Conservation (phyloP, 805 yeast genomes). For the Spencermartinsiella europaea region DNA sequence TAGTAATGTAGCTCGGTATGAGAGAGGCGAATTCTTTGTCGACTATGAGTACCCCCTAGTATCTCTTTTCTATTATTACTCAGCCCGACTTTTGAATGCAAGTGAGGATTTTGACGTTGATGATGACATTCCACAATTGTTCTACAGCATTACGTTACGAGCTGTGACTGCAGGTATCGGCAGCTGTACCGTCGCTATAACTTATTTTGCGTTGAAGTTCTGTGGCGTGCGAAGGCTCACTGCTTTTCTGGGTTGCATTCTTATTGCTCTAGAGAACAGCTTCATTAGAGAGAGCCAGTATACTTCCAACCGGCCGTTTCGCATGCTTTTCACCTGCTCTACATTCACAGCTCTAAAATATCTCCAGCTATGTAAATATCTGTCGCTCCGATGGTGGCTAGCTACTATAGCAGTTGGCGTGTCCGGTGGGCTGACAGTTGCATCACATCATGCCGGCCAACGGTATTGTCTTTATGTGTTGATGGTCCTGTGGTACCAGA, state of each 20-base stretch:
- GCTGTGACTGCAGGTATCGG: conserved; percentile 43
- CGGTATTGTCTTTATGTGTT: conserved; percentile 50
- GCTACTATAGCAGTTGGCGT: conserved; percentile 35
- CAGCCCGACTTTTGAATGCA: conserved; percentile 22
- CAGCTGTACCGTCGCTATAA: conserved; percentile 37
- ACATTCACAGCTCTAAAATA: conserved; percentile 40
- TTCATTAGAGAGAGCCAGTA: conserved; percentile 44
- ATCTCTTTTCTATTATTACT: conserved; percentile 38
- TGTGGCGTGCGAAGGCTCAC: conserved; percentile 41
- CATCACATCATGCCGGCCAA: conserved; percentile 53
- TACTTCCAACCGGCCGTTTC: conserved; percentile 30
- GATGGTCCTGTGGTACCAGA: conserved; percentile 34
- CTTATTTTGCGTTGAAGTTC: conserved; percentile 43
- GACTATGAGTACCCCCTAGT: conserved; percentile 54
- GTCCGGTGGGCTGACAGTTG: conserved; percentile 40
- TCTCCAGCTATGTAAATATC: conserved; percentile 34
- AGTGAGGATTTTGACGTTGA: conserved; percentile 28
- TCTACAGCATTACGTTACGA: conserved; percentile 42
- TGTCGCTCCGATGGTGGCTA: conserved; percentile 41
- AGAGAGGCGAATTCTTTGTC: conserved; percentile 44
- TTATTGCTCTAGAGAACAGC: conserved; percentile 49
- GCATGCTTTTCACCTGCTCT: conserved; percentile 28
- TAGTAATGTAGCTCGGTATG: conserved; percentile 34
- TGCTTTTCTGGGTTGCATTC: conserved; percentile 39
- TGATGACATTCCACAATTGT: conserved; percentile 3